These are phyloP conservation scores for Aspergillus egyptiacus DNA, from an alignment of 495 filamentous ascomycete genomes.

Conservation along the genomic window DNA sequence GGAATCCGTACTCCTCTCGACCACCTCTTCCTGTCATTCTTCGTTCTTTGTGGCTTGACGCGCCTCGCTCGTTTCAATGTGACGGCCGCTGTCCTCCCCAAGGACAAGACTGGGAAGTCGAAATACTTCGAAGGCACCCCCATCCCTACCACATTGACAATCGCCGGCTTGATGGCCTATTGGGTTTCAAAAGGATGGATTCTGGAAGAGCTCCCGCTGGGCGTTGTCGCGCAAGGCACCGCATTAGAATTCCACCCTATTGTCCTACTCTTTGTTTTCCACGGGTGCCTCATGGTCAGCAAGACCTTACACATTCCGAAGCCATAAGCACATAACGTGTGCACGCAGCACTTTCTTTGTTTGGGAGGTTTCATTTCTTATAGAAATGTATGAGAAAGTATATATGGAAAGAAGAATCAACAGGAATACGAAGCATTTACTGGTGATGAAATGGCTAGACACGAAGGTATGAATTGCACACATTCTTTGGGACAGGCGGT, in stretches of 20 bases:
- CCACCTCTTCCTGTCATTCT: slow-evolving; percentile 77
- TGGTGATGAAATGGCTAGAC: slow-evolving; percentile 13
- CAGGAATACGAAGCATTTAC: slow-evolving; percentile 17
- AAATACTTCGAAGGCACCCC: slow-evolving; percentile 96
- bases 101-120: slow-evolving; percentile 84
- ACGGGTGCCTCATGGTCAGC: slow-evolving; percentile 90
- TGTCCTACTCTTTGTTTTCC: slow-evolving; percentile 69
- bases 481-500: slow-evolving; percentile 9
- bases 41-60: slow-evolving; percentile 91
- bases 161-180: slow-evolving; percentile 81
- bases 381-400: slow-evolving; percentile 19
- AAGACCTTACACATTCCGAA: slow-evolving; percentile 96
- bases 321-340: slow-evolving; percentile 46
- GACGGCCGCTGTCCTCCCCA: slow-evolving; percentile 78
- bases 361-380: slow-evolving; percentile 10
- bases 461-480: slow-evolving; percentile 18
- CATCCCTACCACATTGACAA: slow-evolving; percentile 79
- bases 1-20: slow-evolving; percentile 83
- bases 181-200: slow-evolving; percentile 81
- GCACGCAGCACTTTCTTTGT: slow-evolving; percentile 9
- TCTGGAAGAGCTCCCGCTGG: slow-evolving; percentile 66
- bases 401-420: slow-evolving; percentile 12
- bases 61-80: slow-evolving; percentile 97
- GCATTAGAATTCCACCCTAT: slow-evolving; percentile 82
- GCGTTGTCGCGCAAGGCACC: slow-evolving; percentile 58